Evolutionary conservation across 2,329 filamentous ascomycete species (phyloP), one percentile per base, ranked within the genome.

Genomic region (Talaromyces sp.): DNA sequence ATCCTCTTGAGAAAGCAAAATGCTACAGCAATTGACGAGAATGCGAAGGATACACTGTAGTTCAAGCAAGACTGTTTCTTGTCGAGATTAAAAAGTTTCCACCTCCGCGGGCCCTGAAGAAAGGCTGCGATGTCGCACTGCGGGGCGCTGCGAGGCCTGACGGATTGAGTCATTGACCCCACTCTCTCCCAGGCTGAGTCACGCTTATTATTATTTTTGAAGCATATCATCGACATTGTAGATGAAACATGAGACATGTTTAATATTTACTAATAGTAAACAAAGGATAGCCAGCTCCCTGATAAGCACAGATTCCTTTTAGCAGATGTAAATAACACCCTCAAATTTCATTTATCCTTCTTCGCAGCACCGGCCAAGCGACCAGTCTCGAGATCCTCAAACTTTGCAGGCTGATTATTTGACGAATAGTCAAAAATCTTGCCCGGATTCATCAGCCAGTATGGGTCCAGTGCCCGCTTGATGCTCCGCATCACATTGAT

Each of bases 391-490:
- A 63, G 32, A 32, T 62, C 62, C 4, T 46, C 32, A 24, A 50
- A 46, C 24, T 51, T 29, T n/a, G 35, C 32, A 6, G 55, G 43
- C 57, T 61, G 48, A 19, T 53, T 57, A 27, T 65, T 62, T 35
- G 46, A 26, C 7, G 60, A 66, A 58, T 85, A 78, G 65, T 95
- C 89, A 75, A 96, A 92, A 64, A 96, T 93, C 79, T 96, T 96
- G 1, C 91, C 91, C 0, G 92, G 92, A 66, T 96, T 96, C 84
- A 96, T 85, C 60, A 96, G 85, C 90, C 92, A 95, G 55, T 87
- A 76, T 0, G 92, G 92, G 77, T 96, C 92, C 53, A 96, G 78
- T 10, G 91, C 85, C n/a, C 79, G 74, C 76, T 96, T 96, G 72
- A 96, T 86, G 63, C 84, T 86, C 69, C 85, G 88, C 92, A 96